phyloP scores from a whole-genome alignment of 768 basidiomycete genomes.

The Termitomyces sp. region DNA sequence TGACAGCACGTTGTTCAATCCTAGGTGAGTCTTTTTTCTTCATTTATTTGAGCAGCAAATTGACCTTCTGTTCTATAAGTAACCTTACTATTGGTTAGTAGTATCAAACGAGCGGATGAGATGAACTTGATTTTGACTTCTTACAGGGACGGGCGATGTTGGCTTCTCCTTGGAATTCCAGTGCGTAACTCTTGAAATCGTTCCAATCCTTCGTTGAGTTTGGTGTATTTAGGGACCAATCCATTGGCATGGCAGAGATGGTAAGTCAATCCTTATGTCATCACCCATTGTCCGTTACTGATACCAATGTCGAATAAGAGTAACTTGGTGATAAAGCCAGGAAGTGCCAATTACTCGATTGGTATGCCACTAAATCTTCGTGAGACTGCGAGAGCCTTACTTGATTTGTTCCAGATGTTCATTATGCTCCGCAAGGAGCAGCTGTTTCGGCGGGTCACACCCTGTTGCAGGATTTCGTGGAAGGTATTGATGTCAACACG shows the following conservation, averaged over 20 bases:
- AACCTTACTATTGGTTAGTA: constrained; percentile 37
- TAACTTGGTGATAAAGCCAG: constrained; percentile 54
- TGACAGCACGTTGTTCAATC: constrained; percentile 56
- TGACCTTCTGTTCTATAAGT: constrained; percentile 13
- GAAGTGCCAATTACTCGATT: constrained; percentile 49
- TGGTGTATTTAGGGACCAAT: constrained; percentile 31
- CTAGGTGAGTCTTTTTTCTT: constrained; percentile 36
- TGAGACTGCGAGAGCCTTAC: background rate
- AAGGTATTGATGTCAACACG: constrained; percentile 51
- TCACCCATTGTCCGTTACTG: background rate
- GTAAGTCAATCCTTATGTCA: constrained; percentile 21
- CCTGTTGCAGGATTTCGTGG: constrained; percentile 64
- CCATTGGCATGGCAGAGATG: constrained; percentile 54
- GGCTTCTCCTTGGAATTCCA: constrained; percentile 54
- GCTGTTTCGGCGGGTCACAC: constrained; percentile 46
- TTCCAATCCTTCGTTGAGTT: background rate
- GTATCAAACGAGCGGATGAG: background rate
- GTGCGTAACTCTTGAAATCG: constrained; percentile 22
- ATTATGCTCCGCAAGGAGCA: constrained; percentile 52
- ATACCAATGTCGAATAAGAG: constrained; percentile 24
- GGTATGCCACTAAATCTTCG: constrained; percentile 25
- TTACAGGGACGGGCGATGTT: constrained; percentile 55
- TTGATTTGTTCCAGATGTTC: constrained; percentile 36
- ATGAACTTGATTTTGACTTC: constrained; percentile 21
- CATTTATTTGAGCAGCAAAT: constrained; percentile 13